A percentile compares a stretch with the other conserved stretches of the same genome.
These are phyloP conservation scores for Fagopyrum tataricum DNA, from an alignment of 148 eudicot genomes.

Conservation along the genomic window DNA sequence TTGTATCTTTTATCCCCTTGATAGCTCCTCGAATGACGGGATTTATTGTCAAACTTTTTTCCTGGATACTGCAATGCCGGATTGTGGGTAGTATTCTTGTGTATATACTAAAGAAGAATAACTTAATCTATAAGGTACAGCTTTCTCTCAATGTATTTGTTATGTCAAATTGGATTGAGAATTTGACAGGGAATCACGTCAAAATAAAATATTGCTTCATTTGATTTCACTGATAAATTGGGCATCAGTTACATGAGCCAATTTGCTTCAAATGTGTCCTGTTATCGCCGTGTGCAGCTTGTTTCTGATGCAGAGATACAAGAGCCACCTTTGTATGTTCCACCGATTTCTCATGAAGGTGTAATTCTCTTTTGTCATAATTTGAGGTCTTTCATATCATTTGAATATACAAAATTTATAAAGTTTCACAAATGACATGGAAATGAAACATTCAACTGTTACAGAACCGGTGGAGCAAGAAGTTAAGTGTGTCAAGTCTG, in stretches of 20 bases:
- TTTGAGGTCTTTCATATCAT: background rate
- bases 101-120: conserved; percentile 66
- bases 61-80: conserved; percentile 61
- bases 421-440: background rate
- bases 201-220: conserved; percentile 1
- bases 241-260: background rate
- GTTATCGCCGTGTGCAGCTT: conserved; percentile 50
- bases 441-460: conserved; percentile 3
- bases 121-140: conserved; percentile 73
- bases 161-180: background rate
- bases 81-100: conserved; percentile 46
- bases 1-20: background rate
- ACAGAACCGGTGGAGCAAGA: conserved; percentile 49
- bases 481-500: conserved; percentile 29
- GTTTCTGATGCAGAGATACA: conserved; percentile 75
- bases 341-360: conserved; percentile 65
- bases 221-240: background rate
- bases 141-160: background rate
- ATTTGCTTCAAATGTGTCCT: background rate
- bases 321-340: conserved; percentile 78
- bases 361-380: background rate
- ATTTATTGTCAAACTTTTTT: conserved; percentile 61
- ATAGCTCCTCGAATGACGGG: conserved; percentile 96
- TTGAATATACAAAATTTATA: too few relatives aligned
- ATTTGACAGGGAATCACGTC: background rate